Evolutionary conservation across 768 basidiomycete species (phyloP).

Genomic region (Agrocybe pediades): DNA sequence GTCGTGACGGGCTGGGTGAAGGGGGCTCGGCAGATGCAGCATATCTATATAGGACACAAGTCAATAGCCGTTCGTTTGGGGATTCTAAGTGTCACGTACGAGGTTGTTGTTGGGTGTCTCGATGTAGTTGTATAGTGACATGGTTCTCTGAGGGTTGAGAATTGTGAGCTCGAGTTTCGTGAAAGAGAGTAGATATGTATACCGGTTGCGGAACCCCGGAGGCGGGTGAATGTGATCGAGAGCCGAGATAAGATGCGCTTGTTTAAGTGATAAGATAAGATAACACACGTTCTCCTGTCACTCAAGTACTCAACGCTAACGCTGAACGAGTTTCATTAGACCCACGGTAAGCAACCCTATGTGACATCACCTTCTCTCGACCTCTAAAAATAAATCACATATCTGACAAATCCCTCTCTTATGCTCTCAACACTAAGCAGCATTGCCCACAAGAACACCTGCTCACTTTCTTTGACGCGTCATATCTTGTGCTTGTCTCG

Average conservation of each 20-base stretch:
- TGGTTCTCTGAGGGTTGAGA: slow-evolving; percentile 6
- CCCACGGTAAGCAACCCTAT: too few species aligned
- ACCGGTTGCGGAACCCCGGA: not conserved
- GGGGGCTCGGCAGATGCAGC: slow-evolving; percentile 77
- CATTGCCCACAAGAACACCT: not conserved
- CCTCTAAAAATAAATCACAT: too few species aligned
- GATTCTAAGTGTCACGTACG: slow-evolving; percentile 37
- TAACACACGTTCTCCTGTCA: not conserved
- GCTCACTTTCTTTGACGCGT: not conserved
- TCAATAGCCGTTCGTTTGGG: not conserved
- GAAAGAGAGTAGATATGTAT: not conserved
- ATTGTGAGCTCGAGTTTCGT: not conserved
- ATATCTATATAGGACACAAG: slow-evolving; percentile 47
- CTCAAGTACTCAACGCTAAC: too few species aligned
- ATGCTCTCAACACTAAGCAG: too few species aligned
- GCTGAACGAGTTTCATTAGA: too few species aligned
- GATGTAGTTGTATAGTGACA: slow-evolving; percentile 59
- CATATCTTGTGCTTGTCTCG: not conserved
- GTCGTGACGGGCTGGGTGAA: slow-evolving; percentile 80
- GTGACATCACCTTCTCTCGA: too few species aligned
- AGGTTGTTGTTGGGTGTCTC: slow-evolving; percentile 68
- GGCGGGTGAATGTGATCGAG: not conserved
- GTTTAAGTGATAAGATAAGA: not conserved
- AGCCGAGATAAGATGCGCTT: slow-evolving; percentile 1
- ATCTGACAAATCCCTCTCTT: too few species aligned